Evolutionary conservation across 2,329 filamentous ascomycete genomes (phyloP).

Genomic region (Colletotrichum sp.): DNA sequence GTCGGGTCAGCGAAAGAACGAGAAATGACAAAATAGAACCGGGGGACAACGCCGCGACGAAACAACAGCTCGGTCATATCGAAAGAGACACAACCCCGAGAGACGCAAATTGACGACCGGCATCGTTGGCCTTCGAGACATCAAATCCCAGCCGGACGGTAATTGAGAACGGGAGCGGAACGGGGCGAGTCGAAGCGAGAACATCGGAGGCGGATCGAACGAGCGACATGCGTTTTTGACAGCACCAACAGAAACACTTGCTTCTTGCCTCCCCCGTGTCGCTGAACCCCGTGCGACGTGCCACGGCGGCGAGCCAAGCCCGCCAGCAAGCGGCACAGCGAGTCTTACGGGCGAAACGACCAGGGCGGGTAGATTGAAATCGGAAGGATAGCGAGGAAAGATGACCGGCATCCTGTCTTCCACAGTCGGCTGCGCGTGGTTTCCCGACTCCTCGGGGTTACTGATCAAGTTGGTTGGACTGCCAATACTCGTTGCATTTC

Average conservation of each 20-base stretch:
- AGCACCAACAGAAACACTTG: background rate
- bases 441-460: background rate
- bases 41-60: background rate
- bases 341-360: background rate
- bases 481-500: background rate
- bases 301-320: background rate
- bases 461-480: background rate
- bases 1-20: constrained; percentile 4
- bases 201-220: background rate
- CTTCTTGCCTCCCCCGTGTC: background rate
- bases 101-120: background rate
- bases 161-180: background rate
- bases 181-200: background rate
- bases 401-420: background rate
- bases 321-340: background rate
- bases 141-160: background rate
- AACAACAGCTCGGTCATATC: background rate
- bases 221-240: background rate
- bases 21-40: background rate
- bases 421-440: background rate
- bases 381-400: background rate
- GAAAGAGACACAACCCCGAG: background rate
- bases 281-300: background rate
- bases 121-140: background rate
- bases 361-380: background rate